Base-by-base conservation (phyloP, 352 stramenopile genomes). In the Phytophthora lateralis region DNA sequence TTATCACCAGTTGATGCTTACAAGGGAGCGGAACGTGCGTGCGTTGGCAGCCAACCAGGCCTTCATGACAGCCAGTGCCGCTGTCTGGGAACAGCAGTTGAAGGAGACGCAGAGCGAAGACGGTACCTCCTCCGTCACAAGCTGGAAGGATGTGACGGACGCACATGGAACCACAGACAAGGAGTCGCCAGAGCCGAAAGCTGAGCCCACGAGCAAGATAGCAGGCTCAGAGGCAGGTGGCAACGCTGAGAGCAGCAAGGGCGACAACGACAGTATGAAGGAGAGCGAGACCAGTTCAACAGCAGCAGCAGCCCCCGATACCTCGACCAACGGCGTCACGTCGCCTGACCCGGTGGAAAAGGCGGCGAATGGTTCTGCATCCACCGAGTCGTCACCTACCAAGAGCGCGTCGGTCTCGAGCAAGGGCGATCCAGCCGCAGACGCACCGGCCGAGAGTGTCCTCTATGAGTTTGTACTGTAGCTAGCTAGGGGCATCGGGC, bases 401-500 rank as follows among this genome's bases (percentile, higher is more conserved):
- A 72, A 62, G 30, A 66, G 56, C 21, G 47, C 53, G 21, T 60
- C 59, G 17, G 39, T 6, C 34, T 41, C 34, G n/a, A 41, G 21
- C 60, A 66, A 69, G 43, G 46, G 35, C 43, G 38, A 62, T 21
- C 50, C 58, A 17, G 24, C 54, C 34, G n/a, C 47, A n/a, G 49
- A 69, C 30, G 43, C 61, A 24, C 58, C 63, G 3, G 17, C 50
- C 3, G 60, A 76, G 32, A 60, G 58, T 30, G 68, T 90, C 65
- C 62, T 90, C 27, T 90, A 88, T 57, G 81, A 90, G 63, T 86
- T 85, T 68, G 78, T 87, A 39, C 60, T 89, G 64, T 90, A 71
- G 61, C 37, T 56, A 60, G 42, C 35, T 54, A 46, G 17, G 30
- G 34, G 7, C 27, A 11, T 6, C 7, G 27, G 7, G 2, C 20